Evolutionary conservation across 2,329 filamentous ascomycete species (phyloP).

Genomic region (Akanthomyces uredinophilus): DNA sequence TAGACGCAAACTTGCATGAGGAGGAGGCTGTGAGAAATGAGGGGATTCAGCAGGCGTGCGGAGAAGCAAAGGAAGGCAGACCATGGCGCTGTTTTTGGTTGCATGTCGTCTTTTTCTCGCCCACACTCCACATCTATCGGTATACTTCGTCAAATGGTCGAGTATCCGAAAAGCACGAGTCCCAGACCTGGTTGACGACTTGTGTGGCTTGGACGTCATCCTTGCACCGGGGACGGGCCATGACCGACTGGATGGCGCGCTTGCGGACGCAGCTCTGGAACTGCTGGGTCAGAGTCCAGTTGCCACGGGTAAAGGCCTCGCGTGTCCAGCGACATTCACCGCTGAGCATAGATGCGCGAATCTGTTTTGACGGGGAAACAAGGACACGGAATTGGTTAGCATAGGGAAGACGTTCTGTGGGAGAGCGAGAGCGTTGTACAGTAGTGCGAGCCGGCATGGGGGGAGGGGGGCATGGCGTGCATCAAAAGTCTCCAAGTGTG

Average conservation of each 20-base stretch:
- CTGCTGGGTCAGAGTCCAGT: constrained; percentile 87
- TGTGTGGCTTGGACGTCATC: constrained; percentile 81
- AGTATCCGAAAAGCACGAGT: constrained; percentile 91
- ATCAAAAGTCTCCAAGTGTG: neutral
- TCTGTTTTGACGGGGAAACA: constrained; percentile 43
- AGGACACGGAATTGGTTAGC: constrained; percentile 15
- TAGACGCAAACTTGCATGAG: constrained; percentile 6
- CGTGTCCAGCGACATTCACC: constrained; percentile 89
- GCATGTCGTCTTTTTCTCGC: neutral
- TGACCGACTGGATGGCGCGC: constrained; percentile 74
- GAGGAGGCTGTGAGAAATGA: neutral
- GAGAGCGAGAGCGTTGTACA: constrained; percentile 13
- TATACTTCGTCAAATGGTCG: constrained; percentile 97
- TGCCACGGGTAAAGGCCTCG: constrained; percentile 78
- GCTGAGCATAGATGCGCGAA: constrained; percentile 85
- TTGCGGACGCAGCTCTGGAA: constrained; percentile 87
- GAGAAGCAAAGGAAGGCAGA: neutral
- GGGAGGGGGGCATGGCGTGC: neutral
- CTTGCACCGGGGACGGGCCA: constrained; percentile 71
- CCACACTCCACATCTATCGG: constrained; percentile 43
- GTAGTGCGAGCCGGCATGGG: neutral
- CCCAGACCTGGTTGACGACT: constrained; percentile 97
- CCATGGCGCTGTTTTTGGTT: neutral
- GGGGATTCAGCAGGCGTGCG: neutral
- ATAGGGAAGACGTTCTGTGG: neutral